Evolutionary conservation across 495 filamentous ascomycete species (phyloP).

Genomic region (Neurospora sp.): DNA sequence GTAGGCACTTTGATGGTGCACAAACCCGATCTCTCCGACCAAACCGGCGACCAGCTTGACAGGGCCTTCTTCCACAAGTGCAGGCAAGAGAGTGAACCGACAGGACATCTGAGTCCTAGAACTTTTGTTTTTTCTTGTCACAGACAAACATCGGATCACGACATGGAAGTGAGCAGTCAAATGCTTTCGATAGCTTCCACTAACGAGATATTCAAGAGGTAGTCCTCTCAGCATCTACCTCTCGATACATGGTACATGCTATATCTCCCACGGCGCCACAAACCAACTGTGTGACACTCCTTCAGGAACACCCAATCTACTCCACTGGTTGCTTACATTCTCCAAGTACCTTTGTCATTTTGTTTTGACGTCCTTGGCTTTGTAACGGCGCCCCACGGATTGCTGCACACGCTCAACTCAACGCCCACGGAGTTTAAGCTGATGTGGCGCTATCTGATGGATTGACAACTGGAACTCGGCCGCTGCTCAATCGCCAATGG

Average conservation of each 20-base stretch:
- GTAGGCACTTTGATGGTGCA: not conserved
- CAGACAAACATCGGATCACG: not conserved
- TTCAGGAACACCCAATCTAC: constrained; percentile 18
- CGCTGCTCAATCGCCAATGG: not conserved
- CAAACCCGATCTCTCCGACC: not conserved
- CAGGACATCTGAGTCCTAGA: not conserved
- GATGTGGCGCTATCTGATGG: not conserved
- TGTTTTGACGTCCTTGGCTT: not conserved
- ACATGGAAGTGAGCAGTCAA: not conserved
- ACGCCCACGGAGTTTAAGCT: not conserved
- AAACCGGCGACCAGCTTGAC: not conserved
- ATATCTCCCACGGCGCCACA: constrained; percentile 3
- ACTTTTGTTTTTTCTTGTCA: not conserved
- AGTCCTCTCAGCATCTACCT: not conserved
- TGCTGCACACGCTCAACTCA: not conserved
- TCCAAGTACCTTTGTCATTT: not conserved
- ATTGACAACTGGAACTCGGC: not conserved
- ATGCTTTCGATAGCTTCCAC: not conserved
- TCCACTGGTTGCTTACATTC: not conserved
- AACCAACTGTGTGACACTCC: constrained; percentile 9
- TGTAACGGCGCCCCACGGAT: not conserved
- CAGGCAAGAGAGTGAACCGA: not conserved
- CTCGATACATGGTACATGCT: not conserved
- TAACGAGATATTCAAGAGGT: not conserved
- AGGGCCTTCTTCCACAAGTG: not conserved